Evolutionary conservation across 2,329 filamentous ascomycete genomes (phyloP), one percentile per base, ranked within the genome.

Genomic region (Zalaria obscura): DNA sequence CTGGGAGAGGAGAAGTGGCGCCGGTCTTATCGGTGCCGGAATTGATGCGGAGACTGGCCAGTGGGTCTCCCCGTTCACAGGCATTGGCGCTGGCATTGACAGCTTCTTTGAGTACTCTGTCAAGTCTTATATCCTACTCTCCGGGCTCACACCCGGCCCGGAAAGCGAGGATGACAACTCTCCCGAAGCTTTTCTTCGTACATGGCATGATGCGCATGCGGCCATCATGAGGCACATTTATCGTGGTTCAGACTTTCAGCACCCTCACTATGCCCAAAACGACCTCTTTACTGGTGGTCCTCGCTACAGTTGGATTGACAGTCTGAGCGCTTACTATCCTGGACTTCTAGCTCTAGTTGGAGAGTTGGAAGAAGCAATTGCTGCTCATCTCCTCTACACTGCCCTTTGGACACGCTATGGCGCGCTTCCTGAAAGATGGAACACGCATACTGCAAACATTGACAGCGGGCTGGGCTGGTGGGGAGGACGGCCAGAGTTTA

Each of bases 101-200:
- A 95, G 88, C 63, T 98, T 98, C 65, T 96, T 94, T 55, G 91
- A 98, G 63, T 98, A 98, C 61, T 88, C 91, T 3, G 73, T 96
- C 53, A 98, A 98, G 63, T 87, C 87, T 11, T 80, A 94, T 56
- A 83, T 98, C 45, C 64, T 98, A 25, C 75, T 96, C 25, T 94
- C 89, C 2, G 84, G 85, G 1, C 76, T 69, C 4, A 59, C 63
- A 0, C 61, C 59, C 45, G 52, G 64, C 36, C 35, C 54, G 4
- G 42, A 48, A 8, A 73, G 77, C 40, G 73, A 82, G 47, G 76
- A 85, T 48, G 44, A 44, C 3, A 57, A 68, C 40, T 82, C 81
- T 0, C 69, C 88, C 0, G 82, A 86, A 36, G 73, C 80, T 1
- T 96, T 95, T 50, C 67, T 94, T 4, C 67, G 76, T 27, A 81